Evolutionary conservation across 176 grass and related monocot genomes (phyloP), one percentile per base, ranked within the genome.

Genomic region (Metroxylon sagu): DNA sequence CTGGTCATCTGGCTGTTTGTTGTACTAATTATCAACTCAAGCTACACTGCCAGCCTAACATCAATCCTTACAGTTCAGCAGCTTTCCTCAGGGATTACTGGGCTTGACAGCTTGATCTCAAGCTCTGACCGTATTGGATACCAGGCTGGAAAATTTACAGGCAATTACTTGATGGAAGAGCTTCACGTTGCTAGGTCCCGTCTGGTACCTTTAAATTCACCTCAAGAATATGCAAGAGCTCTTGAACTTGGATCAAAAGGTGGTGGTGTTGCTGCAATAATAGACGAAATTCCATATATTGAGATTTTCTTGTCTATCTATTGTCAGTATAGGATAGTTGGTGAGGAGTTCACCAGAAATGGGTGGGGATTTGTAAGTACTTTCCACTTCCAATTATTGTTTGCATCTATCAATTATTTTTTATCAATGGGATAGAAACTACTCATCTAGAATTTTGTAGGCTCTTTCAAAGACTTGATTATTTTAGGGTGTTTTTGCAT

Each of bases 41-140:
- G 65, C 65, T 67, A 67, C 28, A 67, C 65, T 15, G 65, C 65
- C 3, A 67, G 65, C 26, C 28, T 67, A 35, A 67, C 65, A 54
- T 67, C 65, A 1, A 67, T 67, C 51, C 65, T 67, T 51, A 67
- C 65, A 21, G 65, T 67, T 67, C 65, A 67, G 50, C 65, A 67
- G 28, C 65, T 67, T 52, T 67, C 65, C 0, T 39, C 65, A 39
- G 29, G 65, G 3, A 39, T 67, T 10, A 14, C 55, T 55, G 65
- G 65, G 35, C 65, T 67, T 16, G 65, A 67, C 31, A 55, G 51
- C 28, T 55, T 67, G 65, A 67, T 67, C 28, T 19, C 52, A 21
- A 55, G 52, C 52, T 67, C 65, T 6, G 52, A 67, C 21, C 28
- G 27, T 19, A 67, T 67, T 21, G 65, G 65, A 39, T 67, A 25